Evolutionary conservation across 2,329 filamentous ascomycete genomes (phyloP), one percentile per base, ranked within the genome.

Genomic region (Ascochyta clinopodiicola): DNA sequence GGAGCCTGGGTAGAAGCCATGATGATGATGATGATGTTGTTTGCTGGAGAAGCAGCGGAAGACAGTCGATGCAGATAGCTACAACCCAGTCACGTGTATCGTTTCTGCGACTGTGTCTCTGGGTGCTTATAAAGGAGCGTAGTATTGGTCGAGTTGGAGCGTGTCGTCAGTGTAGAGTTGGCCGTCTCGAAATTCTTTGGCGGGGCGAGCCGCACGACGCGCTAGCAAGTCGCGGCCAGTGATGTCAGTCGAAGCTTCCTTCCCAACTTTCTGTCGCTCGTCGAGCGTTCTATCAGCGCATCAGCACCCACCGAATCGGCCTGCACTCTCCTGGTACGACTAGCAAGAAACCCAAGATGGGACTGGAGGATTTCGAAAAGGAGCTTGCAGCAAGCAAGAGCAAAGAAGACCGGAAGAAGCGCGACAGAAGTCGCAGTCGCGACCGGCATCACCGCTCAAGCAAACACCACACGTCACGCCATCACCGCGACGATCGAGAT

Each of bases 301-400:
- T 13, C 29, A 31, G 8, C 8, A 29, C 27, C 12, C 12, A 13
- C 29, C 29, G 12, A 13, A 31, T 6, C 29, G 15, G 29, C 12
- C 12, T 13, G 4, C 12, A 1, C 5, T 12, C 29, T 31, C 12
- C 15, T 31, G 10, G 27, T 13, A 6, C 29, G 10, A 10, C 12
- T 10, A 31, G 12, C 2, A 31, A 44, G 24, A n/a, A 10, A 17
- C 15, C 44, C 25, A 76, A 45, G 25, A 87, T 87, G 85, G 81
- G 82, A 5, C 72, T 88, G 55, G 85, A 87, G 63, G 90, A 93
- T 54, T 96, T 96, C 56, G 92, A 96, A 74, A 90, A 88, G 71
- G 81, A 87, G 24, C 81, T 96, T 12, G 89, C 88, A 1, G 83
- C 87, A 39, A 87, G 85, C 61, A 88, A 86, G 69, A 78, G 79